A percentile compares a stretch with the other conserved stretches of the same genome.
Evolutionary conservation across 2,329 filamentous ascomycete species (phyloP).

Genomic region (Alternaria viburni): DNA sequence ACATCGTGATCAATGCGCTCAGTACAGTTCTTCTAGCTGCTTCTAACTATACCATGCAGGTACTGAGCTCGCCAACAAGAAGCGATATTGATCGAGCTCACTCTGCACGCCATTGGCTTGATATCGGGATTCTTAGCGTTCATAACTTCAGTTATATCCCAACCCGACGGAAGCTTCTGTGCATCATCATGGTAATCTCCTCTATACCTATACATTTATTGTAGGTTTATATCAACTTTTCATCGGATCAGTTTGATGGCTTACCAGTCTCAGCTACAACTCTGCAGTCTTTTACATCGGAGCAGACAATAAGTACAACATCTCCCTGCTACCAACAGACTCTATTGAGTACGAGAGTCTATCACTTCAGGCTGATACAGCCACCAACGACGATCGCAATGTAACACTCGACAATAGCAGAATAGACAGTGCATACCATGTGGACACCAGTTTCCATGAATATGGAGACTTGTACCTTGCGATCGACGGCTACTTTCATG

Average conservation of each 20-base stretch:
- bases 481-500: neutral
- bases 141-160: conserved; percentile 42
- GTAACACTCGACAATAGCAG: neutral
- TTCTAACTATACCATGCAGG: conserved; percentile 38
- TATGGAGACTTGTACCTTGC: neutral
- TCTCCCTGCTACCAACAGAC: neutral
- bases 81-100: conserved; percentile 29
- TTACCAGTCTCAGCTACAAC: neutral
- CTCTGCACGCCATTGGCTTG: conserved; percentile 47
- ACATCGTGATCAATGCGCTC: conserved; percentile 58
- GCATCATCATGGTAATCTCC: conserved; percentile 24
- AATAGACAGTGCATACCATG: neutral
- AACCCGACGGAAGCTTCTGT: conserved; percentile 5
- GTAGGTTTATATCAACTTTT: conserved; percentile 34
- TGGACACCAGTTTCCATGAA: neutral
- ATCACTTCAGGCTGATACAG: neutral
- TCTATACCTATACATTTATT: conserved; percentile 50
- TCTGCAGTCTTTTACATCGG: neutral
- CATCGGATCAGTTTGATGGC: neutral
- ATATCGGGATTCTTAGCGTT: conserved; percentile 51
- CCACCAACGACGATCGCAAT: neutral
- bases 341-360: neutral
- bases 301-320: fast-evolving
- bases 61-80: conserved; percentile 31
- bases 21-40: conserved; percentile 36